phyloP scores from a whole-genome alignment of 2,329 filamentous ascomycete species.

The Chaetomium globosum region DNA sequence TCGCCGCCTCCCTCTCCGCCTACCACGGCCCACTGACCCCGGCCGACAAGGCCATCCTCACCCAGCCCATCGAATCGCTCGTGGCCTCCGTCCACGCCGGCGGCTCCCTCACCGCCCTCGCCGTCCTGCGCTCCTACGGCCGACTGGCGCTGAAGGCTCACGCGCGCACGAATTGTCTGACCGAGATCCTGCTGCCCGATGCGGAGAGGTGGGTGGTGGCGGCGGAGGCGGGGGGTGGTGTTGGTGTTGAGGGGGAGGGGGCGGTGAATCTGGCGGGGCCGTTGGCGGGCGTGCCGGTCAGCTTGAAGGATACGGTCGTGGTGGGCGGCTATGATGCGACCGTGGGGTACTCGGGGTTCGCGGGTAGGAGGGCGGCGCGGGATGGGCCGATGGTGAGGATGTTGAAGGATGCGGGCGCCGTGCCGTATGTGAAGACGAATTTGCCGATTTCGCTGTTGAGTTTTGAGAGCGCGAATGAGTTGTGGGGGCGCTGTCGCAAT shows the following conservation, averaged over 20 bases:
- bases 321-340: constrained; percentile 82
- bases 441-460: constrained; percentile 82
- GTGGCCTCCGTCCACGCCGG: constrained; percentile 77
- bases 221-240: not conserved
- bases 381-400: constrained; percentile 76
- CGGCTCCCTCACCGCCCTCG: constrained; percentile 63
- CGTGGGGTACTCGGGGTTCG: constrained; percentile 76
- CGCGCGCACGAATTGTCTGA: constrained; percentile 83
- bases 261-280: constrained; percentile 75
- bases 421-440: constrained; percentile 93
- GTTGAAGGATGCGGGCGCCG: constrained; percentile 82
- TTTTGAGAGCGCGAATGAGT: constrained; percentile 75
- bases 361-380: constrained; percentile 63
- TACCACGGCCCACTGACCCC: constrained; percentile 69
- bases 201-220: constrained; percentile 71
- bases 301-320: constrained; percentile 77
- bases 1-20: constrained; percentile 65
- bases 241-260: constrained; percentile 34
- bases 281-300: constrained; percentile 83
- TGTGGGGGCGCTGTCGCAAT: constrained; percentile 83
- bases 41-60: constrained; percentile 67
- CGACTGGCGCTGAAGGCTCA: constrained; percentile 85
- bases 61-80: constrained; percentile 74
- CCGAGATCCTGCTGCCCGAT: constrained; percentile 78
- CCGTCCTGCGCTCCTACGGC: constrained; percentile 81